These are phyloP conservation scores for Talaromyces trachyspermus DNA, from an alignment of 495 filamentous ascomycete species.

Conservation along the genomic window DNA sequence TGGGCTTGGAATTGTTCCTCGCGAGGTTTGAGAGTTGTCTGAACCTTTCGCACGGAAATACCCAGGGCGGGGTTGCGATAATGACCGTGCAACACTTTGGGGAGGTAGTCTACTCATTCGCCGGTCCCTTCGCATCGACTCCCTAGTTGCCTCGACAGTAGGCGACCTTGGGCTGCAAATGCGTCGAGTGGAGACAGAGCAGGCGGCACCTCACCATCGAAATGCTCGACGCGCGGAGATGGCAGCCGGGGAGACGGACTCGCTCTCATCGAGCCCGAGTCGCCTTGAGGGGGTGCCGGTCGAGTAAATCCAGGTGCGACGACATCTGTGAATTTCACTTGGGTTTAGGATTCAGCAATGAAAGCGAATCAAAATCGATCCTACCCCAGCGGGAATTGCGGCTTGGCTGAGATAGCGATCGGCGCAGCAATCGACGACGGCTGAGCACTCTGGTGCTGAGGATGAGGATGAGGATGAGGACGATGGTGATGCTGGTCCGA, in stretches of 20 bases:
- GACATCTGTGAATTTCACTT: background rate
- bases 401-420: background rate
- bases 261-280: background rate
- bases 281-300: background rate
- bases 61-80: conserved; percentile 58
- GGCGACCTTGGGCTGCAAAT: conserved; percentile 78
- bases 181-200: conserved; percentile 92
- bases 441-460: no score
- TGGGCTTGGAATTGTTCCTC: conserved; percentile 25
- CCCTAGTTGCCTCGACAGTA: conserved; percentile 83
- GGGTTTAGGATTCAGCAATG: background rate
- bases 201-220: conserved; percentile 81
- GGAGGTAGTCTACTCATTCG: conserved; percentile 82
- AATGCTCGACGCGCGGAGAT: conserved; percentile 64
- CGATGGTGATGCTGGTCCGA: background rate
- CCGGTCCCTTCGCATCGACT: conserved; percentile 56
- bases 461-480: no score
- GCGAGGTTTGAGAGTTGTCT: conserved; percentile 23
- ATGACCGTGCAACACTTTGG: conserved; percentile 69
- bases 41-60: conserved; percentile 58
- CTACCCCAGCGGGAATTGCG: background rate
- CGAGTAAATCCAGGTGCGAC: conserved; percentile 6
- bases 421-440: background rate
- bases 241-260: conserved; percentile 31
- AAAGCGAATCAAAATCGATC: background rate